Base-by-base conservation (phyloP, 768 basidiomycete genomes). In the Suillus subluteus region DNA sequence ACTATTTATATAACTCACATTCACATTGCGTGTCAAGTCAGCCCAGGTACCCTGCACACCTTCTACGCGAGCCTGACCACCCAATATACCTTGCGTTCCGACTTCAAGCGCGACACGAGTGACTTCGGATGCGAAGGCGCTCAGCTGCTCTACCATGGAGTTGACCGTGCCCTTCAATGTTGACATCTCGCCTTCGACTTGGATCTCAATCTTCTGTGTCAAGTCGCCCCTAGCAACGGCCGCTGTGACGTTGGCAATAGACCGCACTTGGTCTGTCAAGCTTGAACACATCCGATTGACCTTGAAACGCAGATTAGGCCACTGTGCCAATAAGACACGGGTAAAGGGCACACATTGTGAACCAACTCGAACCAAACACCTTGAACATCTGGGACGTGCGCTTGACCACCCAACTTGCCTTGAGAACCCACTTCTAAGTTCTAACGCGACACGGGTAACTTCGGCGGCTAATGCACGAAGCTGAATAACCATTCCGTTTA, bases 11-110 rank as follows among this genome's bases (percentile, higher is more conserved):
- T 62, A n/a, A 35, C 67, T 62, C 74, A 94, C 92, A 76, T 98
- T 98, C 73, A 98, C 95, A 66, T 93, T 94, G 65, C 90, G 82
- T 0, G 95, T 96, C 76, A 98, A 82, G 73, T 94, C 91, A 23
- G 90, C 89, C 96, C 96, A 98, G 9, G 95, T 95, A 21, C 96
- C 96, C 75, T 95, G 92, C 0, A 96, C 95, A 73, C 93, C 94
- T 68, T 92, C 90, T 43, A 97, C 96, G 41, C 85, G 87, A 12
- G 96, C 96, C 74, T 96, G 94, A 63, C 95, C 95, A 67, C 96
- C 95, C 70, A 96, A 81, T 55, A 94, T 94, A 73, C 92, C 95
- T 72, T 95, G 90, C 4, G 95, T 95, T 30, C 95, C 95, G 72
- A 96, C 94, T 71, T 96, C 94, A 75, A 93, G 78, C 2, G 95